These are phyloP conservation scores for Saccharomyces kudriavzevii DNA, from an alignment of 805 yeast species.

Conservation along the genomic window DNA sequence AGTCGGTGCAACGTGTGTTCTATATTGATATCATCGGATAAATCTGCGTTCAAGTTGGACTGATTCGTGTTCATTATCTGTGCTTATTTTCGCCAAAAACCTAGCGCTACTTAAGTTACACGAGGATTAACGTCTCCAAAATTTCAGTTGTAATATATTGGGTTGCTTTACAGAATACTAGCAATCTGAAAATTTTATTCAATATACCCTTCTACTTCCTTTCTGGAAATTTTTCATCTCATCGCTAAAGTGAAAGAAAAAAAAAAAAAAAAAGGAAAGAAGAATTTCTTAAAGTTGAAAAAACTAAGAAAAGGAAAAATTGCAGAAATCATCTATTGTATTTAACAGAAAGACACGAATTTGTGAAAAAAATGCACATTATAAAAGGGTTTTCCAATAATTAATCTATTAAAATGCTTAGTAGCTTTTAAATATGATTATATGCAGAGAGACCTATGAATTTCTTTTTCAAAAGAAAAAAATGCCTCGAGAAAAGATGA, in stretches of 20 bases:
- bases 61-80: background rate
- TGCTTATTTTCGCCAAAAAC: background rate
- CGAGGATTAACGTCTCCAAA: background rate
- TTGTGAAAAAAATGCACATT: background rate
- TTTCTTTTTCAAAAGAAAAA: background rate
- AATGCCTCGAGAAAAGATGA: background rate
- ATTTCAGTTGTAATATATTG: background rate
- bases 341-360: background rate
- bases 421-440: background rate
- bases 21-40: slow-evolving; percentile 9
- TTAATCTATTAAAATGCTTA: background rate
- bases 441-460: background rate
- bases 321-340: background rate
- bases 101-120: background rate
- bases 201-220: background rate
- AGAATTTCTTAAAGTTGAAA: background rate
- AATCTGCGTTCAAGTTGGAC: background rate
- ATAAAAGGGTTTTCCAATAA: background rate
- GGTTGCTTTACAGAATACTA: background rate
- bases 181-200: background rate
- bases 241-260: background rate
- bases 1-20: slow-evolving; percentile 19
- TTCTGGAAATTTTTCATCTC: background rate
- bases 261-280: background rate
- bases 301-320: background rate